Evolutionary conservation across 2,329 filamentous ascomycete species (phyloP), one percentile per base, ranked within the genome.

Genomic region (Onygena corvina): DNA sequence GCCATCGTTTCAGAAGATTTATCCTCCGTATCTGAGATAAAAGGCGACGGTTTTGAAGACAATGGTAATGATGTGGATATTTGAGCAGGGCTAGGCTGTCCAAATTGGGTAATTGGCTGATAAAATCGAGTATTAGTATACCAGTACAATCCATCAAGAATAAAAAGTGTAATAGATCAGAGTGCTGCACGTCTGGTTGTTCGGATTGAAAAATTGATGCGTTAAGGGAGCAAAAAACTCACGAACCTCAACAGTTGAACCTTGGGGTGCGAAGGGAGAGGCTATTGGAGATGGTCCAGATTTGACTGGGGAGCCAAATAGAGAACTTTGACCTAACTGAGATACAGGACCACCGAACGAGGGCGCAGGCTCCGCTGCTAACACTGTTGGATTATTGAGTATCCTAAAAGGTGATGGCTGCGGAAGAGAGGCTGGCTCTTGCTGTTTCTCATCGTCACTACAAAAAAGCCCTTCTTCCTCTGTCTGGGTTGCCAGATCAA

Each of bases 401-500:
- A 18, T 34, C 21, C 29, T 23, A n/a, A 35, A 47, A 11, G 46
- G 46, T 27, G 20, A 18, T 29, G 12, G 46, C 18, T 35, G 46
- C n/a, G 3, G 12, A 5, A n/a, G 7, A n/a, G 25, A 23, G 16
- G 21, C 21, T 11, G 38, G 46, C 9, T 34, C 6, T 14, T 23
- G 18, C 18, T 21, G 30, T 27, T 47, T 54, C 18, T 66, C 66
- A 20, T 66, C 60, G 34, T 66, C 62, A 48, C 60, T 61, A 42
- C 67, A 63, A 46, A 68, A 68, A 27, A 69, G 60, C 4, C 59
- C 59, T 23, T 67, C 61, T 11, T 63, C 61, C 9, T 58, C 57
- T 11, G 58, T 54, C 49, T 58, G 59, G 40, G 63, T 57, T 27
- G 60, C 56, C 46, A 63, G 56, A 29, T 54, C 53, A 12, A 52